Percentiles rank a stretch among this genome's conserved stretches.
These are phyloP conservation scores for Aegilops tauschii DNA, from an alignment of 176 grass and related monocot species.

Conservation along the genomic window DNA sequence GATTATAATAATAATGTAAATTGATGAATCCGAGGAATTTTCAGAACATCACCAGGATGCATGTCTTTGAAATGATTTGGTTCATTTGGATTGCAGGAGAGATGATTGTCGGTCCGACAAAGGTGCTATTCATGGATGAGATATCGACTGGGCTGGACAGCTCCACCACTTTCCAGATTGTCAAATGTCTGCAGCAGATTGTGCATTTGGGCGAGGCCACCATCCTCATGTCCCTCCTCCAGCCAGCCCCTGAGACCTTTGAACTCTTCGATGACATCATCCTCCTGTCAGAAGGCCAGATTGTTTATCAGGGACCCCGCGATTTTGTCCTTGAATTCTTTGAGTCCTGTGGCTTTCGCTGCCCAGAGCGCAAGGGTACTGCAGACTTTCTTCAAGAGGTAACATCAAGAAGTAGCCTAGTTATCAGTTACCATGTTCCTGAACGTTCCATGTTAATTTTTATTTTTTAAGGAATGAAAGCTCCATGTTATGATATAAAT, in stretches of 20 bases:
- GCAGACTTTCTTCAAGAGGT: slow-evolving; percentile 99
- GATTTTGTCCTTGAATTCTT: slow-evolving; percentile 82
- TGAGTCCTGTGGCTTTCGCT: slow-evolving; percentile 68
- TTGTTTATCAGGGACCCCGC: slow-evolving; percentile 93
- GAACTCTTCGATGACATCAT: slow-evolving; percentile 94
- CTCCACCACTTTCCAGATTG: slow-evolving; percentile 96
- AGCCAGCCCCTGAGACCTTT: slow-evolving; percentile 98
- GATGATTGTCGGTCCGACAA: slow-evolving; percentile 97
- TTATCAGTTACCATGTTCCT: not conserved
- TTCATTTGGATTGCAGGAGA: slow-evolving; percentile 57
- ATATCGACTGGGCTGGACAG: slow-evolving; percentile 96
- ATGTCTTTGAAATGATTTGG: not conserved
- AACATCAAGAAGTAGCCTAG: not conserved
- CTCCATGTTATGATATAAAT: slow-evolving; percentile 1
- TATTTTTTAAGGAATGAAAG: not conserved
- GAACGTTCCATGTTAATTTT: not conserved
- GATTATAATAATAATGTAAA: not conserved
- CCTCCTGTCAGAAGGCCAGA: slow-evolving; percentile 91
- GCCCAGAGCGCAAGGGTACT: slow-evolving; percentile 90
- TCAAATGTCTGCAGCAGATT: slow-evolving; percentile 95
- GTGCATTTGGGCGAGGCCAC: slow-evolving; percentile 95
- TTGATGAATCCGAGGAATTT: not conserved
- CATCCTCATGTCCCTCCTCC: slow-evolving; percentile 99
- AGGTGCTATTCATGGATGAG: slow-evolving; percentile 98
- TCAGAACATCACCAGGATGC: not conserved